phyloP scores from a whole-genome alignment of 164 flowering plant species.

The Vitis cinerea region DNA sequence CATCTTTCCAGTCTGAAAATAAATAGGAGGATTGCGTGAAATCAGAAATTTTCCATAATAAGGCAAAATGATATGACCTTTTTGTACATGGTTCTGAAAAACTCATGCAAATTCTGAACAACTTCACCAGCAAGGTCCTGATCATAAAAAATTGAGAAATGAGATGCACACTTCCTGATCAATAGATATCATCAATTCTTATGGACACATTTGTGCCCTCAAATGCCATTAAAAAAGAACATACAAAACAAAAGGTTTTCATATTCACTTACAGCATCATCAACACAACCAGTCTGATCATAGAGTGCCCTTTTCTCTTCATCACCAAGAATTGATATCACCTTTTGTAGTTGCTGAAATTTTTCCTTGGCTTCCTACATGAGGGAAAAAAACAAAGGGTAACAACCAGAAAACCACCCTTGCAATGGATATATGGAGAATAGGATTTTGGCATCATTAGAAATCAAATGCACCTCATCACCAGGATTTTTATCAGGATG shows the following conservation, averaged over 20 bases:
- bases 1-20: not conserved
- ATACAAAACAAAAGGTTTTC: not conserved
- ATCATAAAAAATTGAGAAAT: conserved; percentile 6
- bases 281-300: conserved; percentile 95
- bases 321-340: conserved; percentile 91
- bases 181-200: not conserved
- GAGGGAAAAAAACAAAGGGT: not conserved
- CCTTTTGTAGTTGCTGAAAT: conserved; percentile 94
- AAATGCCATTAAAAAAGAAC: not conserved
- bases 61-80: conserved; percentile 44
- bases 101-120: conserved; percentile 60
- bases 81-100: conserved; percentile 74
- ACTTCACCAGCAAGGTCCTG: conserved; percentile 91
- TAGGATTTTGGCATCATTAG: not conserved
- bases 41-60: not conserved
- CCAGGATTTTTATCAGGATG: conserved; percentile 99
- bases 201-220: not conserved
- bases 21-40: not conserved
- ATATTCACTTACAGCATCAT: conserved; percentile 80
- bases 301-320: conserved; percentile 90
- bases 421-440: not conserved
- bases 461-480: conserved; percentile 59
- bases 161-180: not conserved
- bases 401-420: conserved; percentile 2
- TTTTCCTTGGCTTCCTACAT: conserved; percentile 92